These are phyloP conservation scores for Penicillium chermesinum DNA, from an alignment of 495 filamentous ascomycete genomes.

Conservation along the genomic window DNA sequence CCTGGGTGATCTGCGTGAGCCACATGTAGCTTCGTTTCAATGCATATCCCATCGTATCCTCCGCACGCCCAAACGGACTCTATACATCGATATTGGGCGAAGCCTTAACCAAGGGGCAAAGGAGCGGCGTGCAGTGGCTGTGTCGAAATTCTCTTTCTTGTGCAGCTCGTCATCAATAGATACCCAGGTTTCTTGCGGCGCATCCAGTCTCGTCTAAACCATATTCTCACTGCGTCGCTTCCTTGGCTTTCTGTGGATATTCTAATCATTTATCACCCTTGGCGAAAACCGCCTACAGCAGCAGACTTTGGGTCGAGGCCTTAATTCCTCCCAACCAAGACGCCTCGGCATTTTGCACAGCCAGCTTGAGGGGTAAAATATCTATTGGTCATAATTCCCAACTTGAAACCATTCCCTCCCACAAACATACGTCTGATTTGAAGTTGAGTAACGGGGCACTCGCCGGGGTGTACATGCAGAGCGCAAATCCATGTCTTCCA, in stretches of 20 bases:
- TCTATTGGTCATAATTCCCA: neutral
- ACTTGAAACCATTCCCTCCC: neutral
- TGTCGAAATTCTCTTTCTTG: neutral
- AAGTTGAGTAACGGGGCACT: slow-evolving; percentile 5
- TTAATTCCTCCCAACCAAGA: too few relatives aligned
- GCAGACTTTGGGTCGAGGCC: too few relatives aligned
- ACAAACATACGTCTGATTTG: neutral
- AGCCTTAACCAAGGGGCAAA: neutral
- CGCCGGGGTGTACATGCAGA: slow-evolving; percentile 1
- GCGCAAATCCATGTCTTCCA: slow-evolving; percentile 18
- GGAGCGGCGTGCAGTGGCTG: neutral
- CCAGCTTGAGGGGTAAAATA: slow-evolving; percentile 1
- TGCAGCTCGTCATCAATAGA: neutral
- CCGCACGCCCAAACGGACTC: too few relatives aligned
- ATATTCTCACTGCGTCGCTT: too few relatives aligned
- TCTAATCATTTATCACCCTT: too few relatives aligned
- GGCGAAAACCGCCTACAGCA: too few relatives aligned
- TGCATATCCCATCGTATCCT: too few relatives aligned
- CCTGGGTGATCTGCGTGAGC: too few relatives aligned
- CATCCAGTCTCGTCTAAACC: neutral
- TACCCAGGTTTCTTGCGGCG: neutral
- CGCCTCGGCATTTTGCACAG: slow-evolving; percentile 4
- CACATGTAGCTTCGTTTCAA: too few relatives aligned
- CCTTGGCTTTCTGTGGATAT: too few relatives aligned
- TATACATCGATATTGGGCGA: neutral